Evolutionary conservation across 2,329 filamentous ascomycete genomes (phyloP).

Genomic region (Myriangium duriaei): DNA sequence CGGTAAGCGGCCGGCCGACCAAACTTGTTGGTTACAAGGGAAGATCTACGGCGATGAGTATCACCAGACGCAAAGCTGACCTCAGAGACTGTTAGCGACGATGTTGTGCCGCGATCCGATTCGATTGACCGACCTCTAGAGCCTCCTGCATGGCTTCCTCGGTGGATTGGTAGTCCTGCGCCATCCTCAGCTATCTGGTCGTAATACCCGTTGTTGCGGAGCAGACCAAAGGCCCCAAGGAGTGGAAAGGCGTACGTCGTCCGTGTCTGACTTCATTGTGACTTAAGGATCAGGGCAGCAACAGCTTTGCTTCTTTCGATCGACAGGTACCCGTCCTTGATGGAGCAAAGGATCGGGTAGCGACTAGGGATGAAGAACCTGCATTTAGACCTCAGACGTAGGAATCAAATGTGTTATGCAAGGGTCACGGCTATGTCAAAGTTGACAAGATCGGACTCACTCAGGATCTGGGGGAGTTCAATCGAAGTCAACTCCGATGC

Average conservation of each 20-base stretch:
- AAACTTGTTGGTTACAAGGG: slow-evolving; percentile 37
- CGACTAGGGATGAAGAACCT: too few species aligned
- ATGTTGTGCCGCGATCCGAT: not conserved
- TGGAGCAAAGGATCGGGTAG: too few species aligned
- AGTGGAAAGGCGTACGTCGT: slow-evolving; percentile 1
- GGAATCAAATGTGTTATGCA: too few species aligned
- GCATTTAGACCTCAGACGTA: too few species aligned
- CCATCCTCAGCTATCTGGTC: slow-evolving; percentile 1
- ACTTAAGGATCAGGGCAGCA: too few species aligned
- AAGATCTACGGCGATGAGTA: slow-evolving; percentile 47
- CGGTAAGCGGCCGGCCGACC: slow-evolving; percentile 25
- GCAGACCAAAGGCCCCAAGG: not conserved
- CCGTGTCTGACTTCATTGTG: slow-evolving; percentile 4
- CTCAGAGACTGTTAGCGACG: slow-evolving; percentile 22
- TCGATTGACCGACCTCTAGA: slow-evolving; percentile 26
- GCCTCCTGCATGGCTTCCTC: slow-evolving; percentile 19
- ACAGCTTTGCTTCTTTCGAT: too few species aligned
- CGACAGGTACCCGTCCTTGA: too few species aligned
- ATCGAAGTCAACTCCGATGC: too few species aligned
- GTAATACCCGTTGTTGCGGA: not conserved
- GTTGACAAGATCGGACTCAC: too few species aligned
- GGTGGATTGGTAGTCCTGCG: slow-evolving; percentile 2
- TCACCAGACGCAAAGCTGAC: slow-evolving; percentile 44
- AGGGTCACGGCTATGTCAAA: too few species aligned
- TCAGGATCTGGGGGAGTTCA: too few species aligned